A percentile compares a stretch with the other conserved stretches of the same genome.
Conservation (phyloP, 2,329 filamentous ascomycete species). For the Epichloe brachyelytri region DNA sequence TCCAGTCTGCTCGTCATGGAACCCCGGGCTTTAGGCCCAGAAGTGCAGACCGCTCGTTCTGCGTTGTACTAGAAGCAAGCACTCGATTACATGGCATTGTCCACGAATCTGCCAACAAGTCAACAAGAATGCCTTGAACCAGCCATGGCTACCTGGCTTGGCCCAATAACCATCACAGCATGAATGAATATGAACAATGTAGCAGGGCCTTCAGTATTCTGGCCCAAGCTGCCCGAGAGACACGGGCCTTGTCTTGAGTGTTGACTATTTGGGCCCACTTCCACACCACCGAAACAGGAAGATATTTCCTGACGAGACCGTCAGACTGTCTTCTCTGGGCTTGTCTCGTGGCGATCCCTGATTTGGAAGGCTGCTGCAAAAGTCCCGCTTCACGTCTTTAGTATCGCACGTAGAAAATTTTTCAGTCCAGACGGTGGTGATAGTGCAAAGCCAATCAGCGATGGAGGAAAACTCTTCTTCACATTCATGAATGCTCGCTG, state of each 20-base stretch:
- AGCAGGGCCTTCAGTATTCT: too few species aligned
- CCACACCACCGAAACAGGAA: too few species aligned
- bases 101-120: not conserved
- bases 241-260: too few species aligned
- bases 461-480: not conserved
- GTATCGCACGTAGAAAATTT: not conserved
- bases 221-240: too few species aligned
- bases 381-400: not conserved
- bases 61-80: not conserved
- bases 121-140: not conserved
- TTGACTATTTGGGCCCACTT: too few species aligned
- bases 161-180: not conserved
- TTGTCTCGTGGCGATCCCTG: too few species aligned
- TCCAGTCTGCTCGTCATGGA: too few species aligned
- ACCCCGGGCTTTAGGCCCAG: not conserved
- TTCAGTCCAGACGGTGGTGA: not conserved
- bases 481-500: not conserved
- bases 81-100: not conserved
- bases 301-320: too few species aligned
- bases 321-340: too few species aligned
- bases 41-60: not conserved
- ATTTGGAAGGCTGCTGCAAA: too few species aligned
- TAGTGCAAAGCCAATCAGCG: not conserved
- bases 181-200: not conserved
- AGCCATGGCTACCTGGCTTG: not conserved